Base-by-base conservation (phyloP, 257 asterid species). In the Gynochthodes officinalis region DNA sequence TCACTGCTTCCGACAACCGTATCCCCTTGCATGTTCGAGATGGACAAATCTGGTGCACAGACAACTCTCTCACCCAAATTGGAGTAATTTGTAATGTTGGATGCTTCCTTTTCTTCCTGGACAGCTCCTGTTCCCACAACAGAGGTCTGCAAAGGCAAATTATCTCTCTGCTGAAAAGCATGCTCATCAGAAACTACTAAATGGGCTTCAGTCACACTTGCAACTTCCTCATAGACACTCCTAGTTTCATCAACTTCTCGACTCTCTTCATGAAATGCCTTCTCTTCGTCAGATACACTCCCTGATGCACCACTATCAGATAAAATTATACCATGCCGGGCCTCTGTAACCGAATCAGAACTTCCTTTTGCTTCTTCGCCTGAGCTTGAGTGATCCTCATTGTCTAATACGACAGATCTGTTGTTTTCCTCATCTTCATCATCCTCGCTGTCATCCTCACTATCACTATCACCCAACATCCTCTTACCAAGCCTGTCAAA, bases 401-500 rank as follows among this genome's bases (percentile, higher is more conserved):
- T 79, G 72, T 89, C 89, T 64, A 86, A 81, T 28, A 91, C 77
- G 59, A 76, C 87, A 46, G 96, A 91, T 68, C 84, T 82, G 71
- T 83, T 85, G 72, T 86, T 80, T 73, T 84, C 93, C 77, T 74
- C 87, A 35, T 81, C 84, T 18, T 80, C 53, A 35, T 77, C 87
- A 30, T 67, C 76, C 27, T 80, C 87, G 10, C 79, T 79, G 50
- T 78, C 83, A 27, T 85, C 92, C 28, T 77, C 83, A 53, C 92
- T 85, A 79, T 92, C 98, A 71, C 91, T 88, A 23, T 84, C 91
- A 21, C 70, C 90, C 67, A 89, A 11, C 78, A 73, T 84, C 78
- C 87, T 85, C 90, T 90, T 93, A 68, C 98, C 97, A 82, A 76
- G 28, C 98, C 98, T 93, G 75, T 61, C 50, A 75, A 73, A 78